phyloP scores from a whole-genome alignment of 2,329 filamentous ascomycete genomes.

The Curvularia eragrostidis region DNA sequence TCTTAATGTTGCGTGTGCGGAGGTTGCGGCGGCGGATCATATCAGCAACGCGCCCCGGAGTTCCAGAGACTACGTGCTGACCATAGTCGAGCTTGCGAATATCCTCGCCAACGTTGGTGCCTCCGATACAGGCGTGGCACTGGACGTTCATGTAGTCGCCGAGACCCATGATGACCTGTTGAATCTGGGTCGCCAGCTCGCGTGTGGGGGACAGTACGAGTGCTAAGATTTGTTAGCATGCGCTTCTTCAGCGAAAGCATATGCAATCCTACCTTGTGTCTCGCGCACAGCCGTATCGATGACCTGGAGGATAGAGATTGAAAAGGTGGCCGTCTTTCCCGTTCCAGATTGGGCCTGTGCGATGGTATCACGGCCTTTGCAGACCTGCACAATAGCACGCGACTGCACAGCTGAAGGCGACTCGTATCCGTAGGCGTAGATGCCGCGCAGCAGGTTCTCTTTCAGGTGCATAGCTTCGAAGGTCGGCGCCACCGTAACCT shows the following conservation, averaged over 20 bases:
- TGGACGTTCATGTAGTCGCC: conserved; percentile 99
- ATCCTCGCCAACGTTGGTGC: conserved; percentile 96
- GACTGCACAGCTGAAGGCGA: conserved; percentile 98
- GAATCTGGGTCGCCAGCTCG: conserved; percentile 96
- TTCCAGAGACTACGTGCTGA: conserved; percentile 96
- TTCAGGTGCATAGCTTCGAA: conserved; percentile 82
- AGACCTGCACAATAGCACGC: conserved; percentile 97
- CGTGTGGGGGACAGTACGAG: conserved; percentile 95
- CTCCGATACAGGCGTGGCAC: conserved; percentile 97
- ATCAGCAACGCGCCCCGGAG: conserved; percentile 91
- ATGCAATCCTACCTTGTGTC: conserved; percentile 67
- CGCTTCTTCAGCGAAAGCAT: background rate
- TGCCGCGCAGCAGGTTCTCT: conserved; percentile 93
- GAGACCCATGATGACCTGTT: conserved; percentile 99
- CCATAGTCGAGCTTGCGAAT: conserved; percentile 97
- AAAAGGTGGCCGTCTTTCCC: conserved; percentile 96
- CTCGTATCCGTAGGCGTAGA: conserved; percentile 98
- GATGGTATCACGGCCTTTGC: conserved; percentile 98
- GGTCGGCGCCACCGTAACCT: conserved; percentile 92
- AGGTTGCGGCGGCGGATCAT: conserved; percentile 79
- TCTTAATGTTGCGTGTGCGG: conserved; percentile 77
- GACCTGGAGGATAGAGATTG: conserved; percentile 93
- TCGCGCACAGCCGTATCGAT: conserved; percentile 93
- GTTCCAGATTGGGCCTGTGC: conserved; percentile 97
- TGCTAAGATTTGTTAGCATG: conserved; percentile 57